A percentile compares a stretch with the other conserved stretches of the same genome.
These are phyloP conservation scores for Alternaria sp. DNA, from an alignment of 2,329 filamentous ascomycete genomes.

Conservation along the genomic window DNA sequence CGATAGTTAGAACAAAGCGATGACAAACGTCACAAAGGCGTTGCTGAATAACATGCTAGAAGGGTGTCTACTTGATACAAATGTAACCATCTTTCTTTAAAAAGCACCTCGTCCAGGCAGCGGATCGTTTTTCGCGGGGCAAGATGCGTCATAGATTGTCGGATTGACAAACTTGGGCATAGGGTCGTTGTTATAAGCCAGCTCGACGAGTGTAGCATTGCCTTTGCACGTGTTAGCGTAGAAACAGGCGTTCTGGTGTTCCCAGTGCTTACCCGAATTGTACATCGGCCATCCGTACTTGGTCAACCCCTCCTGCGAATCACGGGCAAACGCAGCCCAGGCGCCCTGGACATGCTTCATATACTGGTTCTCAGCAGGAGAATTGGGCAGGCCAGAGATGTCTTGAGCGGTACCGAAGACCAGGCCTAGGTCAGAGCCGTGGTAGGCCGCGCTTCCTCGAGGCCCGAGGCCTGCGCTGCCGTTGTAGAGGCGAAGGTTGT, in stretches of 20 bases:
- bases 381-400: constrained; percentile 30
- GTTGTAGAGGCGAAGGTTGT: constrained; percentile 44
- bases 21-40: not conserved
- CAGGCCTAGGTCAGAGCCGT: constrained; percentile 45
- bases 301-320: constrained; percentile 38
- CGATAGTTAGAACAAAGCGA: not conserved
- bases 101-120: constrained; percentile 33
- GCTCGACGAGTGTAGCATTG: constrained; percentile 26
- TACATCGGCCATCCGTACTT: constrained; percentile 44
- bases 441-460: constrained; percentile 46
- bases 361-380: constrained; percentile 36
- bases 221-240: constrained; percentile 2
- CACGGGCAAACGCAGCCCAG: constrained; percentile 43
- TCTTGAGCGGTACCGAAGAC: constrained; percentile 43
- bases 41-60: not conserved
- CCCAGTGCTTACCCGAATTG: constrained; percentile 15
- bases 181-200: constrained; percentile 28
- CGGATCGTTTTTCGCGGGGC: constrained; percentile 32
- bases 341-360: constrained; percentile 36
- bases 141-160: constrained; percentile 26
- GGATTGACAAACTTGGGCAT: constrained; percentile 27
- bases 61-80: not conserved
- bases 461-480: constrained; percentile 29
- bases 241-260: not conserved
- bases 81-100: constrained; percentile 6